A percentile compares a stretch with the other conserved stretches of the same genome.
Conservation (phyloP, 2,329 filamentous ascomycete genomes). For the Fusarium sp. region DNA sequence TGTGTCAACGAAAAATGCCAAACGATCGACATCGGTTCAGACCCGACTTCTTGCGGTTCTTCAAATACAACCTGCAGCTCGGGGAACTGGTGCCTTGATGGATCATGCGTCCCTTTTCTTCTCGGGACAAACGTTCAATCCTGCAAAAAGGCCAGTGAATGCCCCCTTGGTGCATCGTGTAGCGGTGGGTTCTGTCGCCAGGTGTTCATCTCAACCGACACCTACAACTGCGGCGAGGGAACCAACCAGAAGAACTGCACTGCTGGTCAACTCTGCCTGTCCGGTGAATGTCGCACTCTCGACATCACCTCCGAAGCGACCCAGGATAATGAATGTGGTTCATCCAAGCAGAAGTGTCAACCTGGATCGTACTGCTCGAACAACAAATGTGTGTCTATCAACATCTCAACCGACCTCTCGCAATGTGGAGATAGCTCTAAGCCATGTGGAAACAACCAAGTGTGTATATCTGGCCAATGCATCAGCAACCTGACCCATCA, state of each 20-base stretch:
- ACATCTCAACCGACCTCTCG: slow-evolving; percentile 21
- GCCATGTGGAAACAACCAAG: slow-evolving; percentile 7
- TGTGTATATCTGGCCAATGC: slow-evolving; percentile 26
- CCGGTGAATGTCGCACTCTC: slow-evolving; percentile 11
- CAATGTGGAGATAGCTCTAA: slow-evolving; percentile 8
- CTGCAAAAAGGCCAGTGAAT: slow-evolving; percentile 18
- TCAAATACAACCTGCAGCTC: slow-evolving; percentile 18
- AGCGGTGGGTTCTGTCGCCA: slow-evolving; percentile 15
- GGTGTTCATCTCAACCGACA: slow-evolving; percentile 24
- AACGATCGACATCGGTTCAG: slow-evolving; percentile 28
- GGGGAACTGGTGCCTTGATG: slow-evolving; percentile 38
- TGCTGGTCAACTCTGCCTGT: slow-evolving; percentile 23
- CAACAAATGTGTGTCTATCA: slow-evolving; percentile 8
- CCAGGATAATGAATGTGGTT: slow-evolving; percentile 3
- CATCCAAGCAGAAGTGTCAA: background rate
- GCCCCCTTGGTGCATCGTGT: slow-evolving; percentile 14
- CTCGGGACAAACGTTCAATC: slow-evolving; percentile 32
- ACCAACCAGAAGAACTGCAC: slow-evolving; percentile 13
- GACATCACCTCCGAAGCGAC: slow-evolving; percentile 8
- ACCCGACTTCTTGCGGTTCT: slow-evolving; percentile 20
- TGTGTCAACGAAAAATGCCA: slow-evolving; percentile 32
- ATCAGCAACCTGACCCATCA: slow-evolving; percentile 11
- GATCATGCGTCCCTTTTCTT: slow-evolving; percentile 20
- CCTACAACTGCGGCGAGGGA: slow-evolving; percentile 13
- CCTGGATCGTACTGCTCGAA: slow-evolving; percentile 22